phyloP scores from a whole-genome alignment of 2,329 filamentous ascomycete genomes.

The Xylaria sp. region DNA sequence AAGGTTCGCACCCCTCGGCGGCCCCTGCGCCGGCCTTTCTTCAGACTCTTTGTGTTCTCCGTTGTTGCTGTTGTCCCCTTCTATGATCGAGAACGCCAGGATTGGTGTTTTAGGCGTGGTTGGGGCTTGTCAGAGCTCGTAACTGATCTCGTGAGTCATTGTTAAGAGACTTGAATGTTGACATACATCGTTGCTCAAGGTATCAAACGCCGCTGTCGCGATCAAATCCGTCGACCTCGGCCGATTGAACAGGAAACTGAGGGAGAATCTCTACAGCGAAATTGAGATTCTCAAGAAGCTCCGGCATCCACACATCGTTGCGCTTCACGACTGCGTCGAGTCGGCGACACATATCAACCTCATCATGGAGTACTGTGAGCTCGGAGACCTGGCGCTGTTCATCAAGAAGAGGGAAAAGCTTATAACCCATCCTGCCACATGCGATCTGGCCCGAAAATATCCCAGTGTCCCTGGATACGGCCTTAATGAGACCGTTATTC shows the following conservation, averaged over 20 bases:
- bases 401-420: conserved; percentile 90
- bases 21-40: conserved; percentile 3
- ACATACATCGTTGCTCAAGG: conserved; percentile 44
- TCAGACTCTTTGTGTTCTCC: conserved; percentile 4
- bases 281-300: conserved; percentile 92
- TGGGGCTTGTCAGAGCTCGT: not conserved
- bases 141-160: not conserved
- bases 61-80: conserved; percentile 10
- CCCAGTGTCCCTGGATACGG: conserved; percentile 76
- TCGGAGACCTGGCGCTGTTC: conserved; percentile 90
- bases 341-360: conserved; percentile 85
- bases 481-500: conserved; percentile 92
- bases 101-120: not conserved
- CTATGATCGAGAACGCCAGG: conserved; percentile 4
- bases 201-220: conserved; percentile 75
- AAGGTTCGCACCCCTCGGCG: conserved; percentile 53
- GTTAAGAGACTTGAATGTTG: conserved; percentile 2
- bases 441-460: conserved; percentile 90
- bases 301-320: conserved; percentile 93
- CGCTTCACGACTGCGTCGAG: conserved; percentile 90
- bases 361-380: conserved; percentile 97
- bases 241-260: conserved; percentile 91
- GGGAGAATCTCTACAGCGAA: conserved; percentile 91
- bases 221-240: conserved; percentile 93
- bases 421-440: conserved; percentile 70